A percentile compares a stretch with the other conserved stretches of the same genome.
These are phyloP conservation scores for Cucurbita argyrosperma DNA, from an alignment of 306 rosid genomes.

Conservation along the genomic window DNA sequence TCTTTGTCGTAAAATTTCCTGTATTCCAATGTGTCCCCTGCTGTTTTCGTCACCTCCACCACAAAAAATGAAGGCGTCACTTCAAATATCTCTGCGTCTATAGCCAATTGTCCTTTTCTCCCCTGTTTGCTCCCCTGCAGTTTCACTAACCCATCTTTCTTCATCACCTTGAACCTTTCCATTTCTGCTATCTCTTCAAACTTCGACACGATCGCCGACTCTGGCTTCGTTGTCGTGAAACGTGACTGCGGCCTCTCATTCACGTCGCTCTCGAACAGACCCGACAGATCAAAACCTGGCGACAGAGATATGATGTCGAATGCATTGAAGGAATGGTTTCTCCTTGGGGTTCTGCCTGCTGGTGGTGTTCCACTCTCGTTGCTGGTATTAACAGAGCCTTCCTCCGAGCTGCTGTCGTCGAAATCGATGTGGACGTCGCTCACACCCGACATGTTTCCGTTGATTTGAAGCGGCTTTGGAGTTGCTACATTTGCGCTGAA, in stretches of 20 bases:
- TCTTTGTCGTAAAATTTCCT: constrained; percentile 24
- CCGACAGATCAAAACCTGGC: constrained; percentile 51
- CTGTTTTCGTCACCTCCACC: constrained; percentile 52
- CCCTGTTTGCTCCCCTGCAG: constrained; percentile 39
- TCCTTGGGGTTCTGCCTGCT: constrained; percentile 1
- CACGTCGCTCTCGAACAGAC: constrained; percentile 36
- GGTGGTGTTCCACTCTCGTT: not conserved
- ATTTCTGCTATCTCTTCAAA: constrained; percentile 39
- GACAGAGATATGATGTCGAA: constrained; percentile 67
- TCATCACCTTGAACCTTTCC: constrained; percentile 33
- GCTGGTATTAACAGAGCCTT: not conserved
- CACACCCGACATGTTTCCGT: not conserved
- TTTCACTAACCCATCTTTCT: constrained; percentile 33
- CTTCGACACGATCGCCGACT: constrained; percentile 33
- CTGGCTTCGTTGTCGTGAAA: constrained; percentile 31
- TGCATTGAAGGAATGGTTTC: constrained; percentile 34
- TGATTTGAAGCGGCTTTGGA: not conserved
- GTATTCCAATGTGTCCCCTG: constrained; percentile 56
- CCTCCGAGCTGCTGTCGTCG: not conserved
- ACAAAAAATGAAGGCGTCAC: constrained; percentile 39
- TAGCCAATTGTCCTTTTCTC: constrained; percentile 31
- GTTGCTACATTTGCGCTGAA: constrained; percentile 15
- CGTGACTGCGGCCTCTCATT: constrained; percentile 6
- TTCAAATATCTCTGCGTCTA: constrained; percentile 64
- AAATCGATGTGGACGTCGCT: constrained; percentile 19